Base-by-base conservation (phyloP, 768 basidiomycete species). In the Tulasnella sp. region DNA sequence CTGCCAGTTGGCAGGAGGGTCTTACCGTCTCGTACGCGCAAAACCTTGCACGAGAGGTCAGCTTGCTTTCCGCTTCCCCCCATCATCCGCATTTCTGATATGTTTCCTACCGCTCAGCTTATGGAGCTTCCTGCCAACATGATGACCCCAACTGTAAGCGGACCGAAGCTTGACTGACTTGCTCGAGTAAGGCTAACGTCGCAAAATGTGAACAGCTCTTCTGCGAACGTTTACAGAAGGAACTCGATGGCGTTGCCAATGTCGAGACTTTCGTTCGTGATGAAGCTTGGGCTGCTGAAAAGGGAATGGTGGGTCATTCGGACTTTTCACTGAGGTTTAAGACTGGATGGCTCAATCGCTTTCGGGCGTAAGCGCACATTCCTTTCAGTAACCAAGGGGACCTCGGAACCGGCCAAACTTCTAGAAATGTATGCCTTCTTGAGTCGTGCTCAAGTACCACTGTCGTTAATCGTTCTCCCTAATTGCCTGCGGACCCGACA, bases 61-160 rank as follows among this genome's bases (percentile, higher is more conserved):
- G 34, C 48, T 78, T 76, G 75, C 72, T 18, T 54, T 14, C 34
- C 24, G 34, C 34, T 20, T 34, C 14, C 14, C 28, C 3, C 0
- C 64, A 2, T 12, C 18, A 37, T 69, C 64, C 28, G 16, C n/a
- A 0, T 69, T 69, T 18, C 64, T 69, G 31, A 69, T 69, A 37
- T 73, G 7, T 58, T 75, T 5, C 31, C 37, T 24, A 78, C 28
- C 72, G 3, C 60, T 9, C 84, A 95, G 93, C 88, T 96, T 73
- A 92, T 91, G 91, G 96, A 96, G 86, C 86, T 94, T 8, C 96
- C 96, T 76, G 95, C 91, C 1, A 96, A 96, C 85, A 90, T 96
- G 85, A 87, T 95, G 88, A 96, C 94, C 1, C 95, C 95, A 12
- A 94, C 94, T 20, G 92, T 92, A 83, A 69, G 89, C 85, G 3